A percentile compares a stretch with the other conserved stretches of the same genome.
Conservation (phyloP, 108 stramenopile species). For the Nitzschia putrida region DNA sequence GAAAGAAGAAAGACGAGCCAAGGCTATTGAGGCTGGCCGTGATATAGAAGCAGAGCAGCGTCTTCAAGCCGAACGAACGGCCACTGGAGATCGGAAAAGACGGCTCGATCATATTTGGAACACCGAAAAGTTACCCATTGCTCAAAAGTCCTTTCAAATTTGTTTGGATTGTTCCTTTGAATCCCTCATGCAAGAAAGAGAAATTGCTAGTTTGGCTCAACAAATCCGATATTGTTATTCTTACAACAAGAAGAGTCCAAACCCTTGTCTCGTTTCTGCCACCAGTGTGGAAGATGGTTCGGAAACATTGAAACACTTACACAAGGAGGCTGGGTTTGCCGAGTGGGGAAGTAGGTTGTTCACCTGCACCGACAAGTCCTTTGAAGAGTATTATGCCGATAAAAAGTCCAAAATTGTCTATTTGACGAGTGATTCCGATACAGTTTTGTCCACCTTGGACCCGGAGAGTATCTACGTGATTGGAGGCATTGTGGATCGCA, state of each 20-base stretch:
- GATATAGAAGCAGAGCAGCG: conserved; percentile 71
- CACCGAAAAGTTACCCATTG: conserved; percentile 10
- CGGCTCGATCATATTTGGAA: conserved; percentile 22
- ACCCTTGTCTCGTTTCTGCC: conserved; percentile 56
- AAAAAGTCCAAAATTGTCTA: conserved; percentile 53
- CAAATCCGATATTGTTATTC: conserved; percentile 78
- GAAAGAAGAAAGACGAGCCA: conserved; percentile 40
- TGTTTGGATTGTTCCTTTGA: conserved; percentile 80
- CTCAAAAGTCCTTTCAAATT: conserved; percentile 36
- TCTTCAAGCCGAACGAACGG: conserved; percentile 29
- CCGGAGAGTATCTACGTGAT: conserved; percentile 72
- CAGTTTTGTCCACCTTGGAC: conserved; percentile 47
- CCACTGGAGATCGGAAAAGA: conserved; percentile 41
- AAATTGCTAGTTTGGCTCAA: conserved; percentile 59
- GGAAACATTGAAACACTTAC: conserved; percentile 45
- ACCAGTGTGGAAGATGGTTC: conserved; percentile 39
- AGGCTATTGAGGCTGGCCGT: conserved; percentile 60
- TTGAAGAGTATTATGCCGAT: conserved; percentile 34
- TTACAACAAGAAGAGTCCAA: conserved; percentile 45
- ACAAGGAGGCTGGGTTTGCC: conserved; percentile 73
- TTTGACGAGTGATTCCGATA: conserved; percentile 76
- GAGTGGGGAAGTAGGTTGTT: conserved; percentile 67
- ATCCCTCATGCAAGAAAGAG: conserved; percentile 59
- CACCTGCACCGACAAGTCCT: conserved; percentile 20
- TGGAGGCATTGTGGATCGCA: conserved; percentile 86